Conservation (phyloP, 345 rosid species). For the Iberis pinnata region DNA sequence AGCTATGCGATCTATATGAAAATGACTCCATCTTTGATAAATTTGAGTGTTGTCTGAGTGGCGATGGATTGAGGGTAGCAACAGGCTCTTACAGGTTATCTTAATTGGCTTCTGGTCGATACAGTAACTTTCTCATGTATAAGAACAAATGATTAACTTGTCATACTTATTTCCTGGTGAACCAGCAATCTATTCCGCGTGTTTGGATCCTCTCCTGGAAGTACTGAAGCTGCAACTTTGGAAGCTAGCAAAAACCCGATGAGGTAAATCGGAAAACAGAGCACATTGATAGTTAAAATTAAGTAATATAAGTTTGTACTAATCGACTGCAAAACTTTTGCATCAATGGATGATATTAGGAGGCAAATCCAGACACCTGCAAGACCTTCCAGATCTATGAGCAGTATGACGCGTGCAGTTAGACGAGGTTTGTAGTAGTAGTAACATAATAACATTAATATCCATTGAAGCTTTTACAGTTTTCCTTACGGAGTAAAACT, state of each 20-base stretch:
- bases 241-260: slow-evolving; percentile 99
- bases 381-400: slow-evolving; percentile 81
- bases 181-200: slow-evolving; percentile 95
- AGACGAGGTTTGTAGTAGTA: slow-evolving; percentile 67
- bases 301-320: neutral
- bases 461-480: neutral
- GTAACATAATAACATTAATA: neutral
- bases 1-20: slow-evolving; percentile 97
- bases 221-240: slow-evolving; percentile 80
- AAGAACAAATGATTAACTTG: neutral
- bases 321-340: slow-evolving; percentile 9
- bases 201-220: slow-evolving; percentile 73
- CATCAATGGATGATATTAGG: slow-evolving; percentile 15
- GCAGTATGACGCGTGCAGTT: slow-evolving; percentile 86
- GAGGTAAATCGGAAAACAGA: slow-evolving; percentile 49
- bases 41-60: slow-evolving; percentile 94
- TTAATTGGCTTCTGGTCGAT: slow-evolving; percentile 19
- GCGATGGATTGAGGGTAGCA: slow-evolving; percentile 89
- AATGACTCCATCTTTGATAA: slow-evolving; percentile 98
- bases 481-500: neutral
- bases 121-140: neutral
- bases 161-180: neutral
- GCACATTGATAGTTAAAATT: neutral
- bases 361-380: slow-evolving; percentile 87
- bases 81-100: slow-evolving; percentile 96